Evolutionary conservation across 768 basidiomycete species (phyloP), one percentile per base, ranked within the genome.

Genomic region (Tricholoma furcatifolium): DNA sequence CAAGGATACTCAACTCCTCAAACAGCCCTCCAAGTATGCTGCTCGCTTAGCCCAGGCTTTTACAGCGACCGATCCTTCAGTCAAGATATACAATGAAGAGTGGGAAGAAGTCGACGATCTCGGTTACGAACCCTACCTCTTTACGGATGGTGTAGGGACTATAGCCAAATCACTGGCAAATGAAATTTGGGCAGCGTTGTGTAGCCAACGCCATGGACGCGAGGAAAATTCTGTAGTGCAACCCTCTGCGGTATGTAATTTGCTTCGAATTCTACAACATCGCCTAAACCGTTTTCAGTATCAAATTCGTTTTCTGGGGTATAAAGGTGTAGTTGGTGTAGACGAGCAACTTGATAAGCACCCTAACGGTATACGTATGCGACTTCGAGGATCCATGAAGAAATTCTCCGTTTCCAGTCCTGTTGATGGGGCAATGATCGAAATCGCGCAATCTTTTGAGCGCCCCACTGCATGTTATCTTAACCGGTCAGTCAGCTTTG

Each of bases 41-140:
- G 92, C 92, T 12, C 81, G 92, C 17, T 71, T 93, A 53, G 85
- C 88, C 6, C 91, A 91, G 68, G 88, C 88, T 0, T 92, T 94
- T 61, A 89, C 88, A 0, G 85, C 87, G 2, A 94, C 92, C 1
- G 84, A 89, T 55, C 80, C 84, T 0, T 87, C 88, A 1, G 82
- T 91, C 17, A 66, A 64, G 18, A 82, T 93, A 44, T 52, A 57
- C 6, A 67, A 66, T 2, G 56, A 74, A 40, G 75, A 93, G 59
- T 91, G 91, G 83, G 77, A 82, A 45, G 70, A 76, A 50, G 76
- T 90, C 42, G 62, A 65, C 0, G 91, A 92, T 62, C 68, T 91
- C 10, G 74, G 74, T 14, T 57, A 64, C 11, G 66, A 71, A 20
- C 60, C 65, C 14, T 76, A 75, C 54, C 54, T 76, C 20, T 85